Base-by-base conservation (phyloP, 139 green algal species). In the Pleodorina starrii region DNA sequence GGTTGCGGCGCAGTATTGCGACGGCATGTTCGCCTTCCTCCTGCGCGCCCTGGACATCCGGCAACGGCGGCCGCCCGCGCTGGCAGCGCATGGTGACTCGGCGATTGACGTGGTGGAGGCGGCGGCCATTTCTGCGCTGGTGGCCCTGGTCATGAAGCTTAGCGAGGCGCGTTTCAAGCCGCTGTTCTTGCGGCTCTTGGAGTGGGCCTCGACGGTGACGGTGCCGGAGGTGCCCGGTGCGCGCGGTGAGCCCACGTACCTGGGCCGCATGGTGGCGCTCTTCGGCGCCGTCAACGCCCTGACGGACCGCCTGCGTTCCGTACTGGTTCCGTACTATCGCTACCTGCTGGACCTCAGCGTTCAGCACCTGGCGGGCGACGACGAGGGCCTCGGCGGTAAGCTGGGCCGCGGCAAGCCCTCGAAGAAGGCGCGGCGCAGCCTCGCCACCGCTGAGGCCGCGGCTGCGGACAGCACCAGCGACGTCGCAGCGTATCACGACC, bases 81-180 rank as follows among this genome's bases (percentile, higher is more conserved):
- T 92, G 12, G 38, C 66, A 1, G 81, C 29, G 44, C 63, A 86
- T 35, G 78, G 87, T 32, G 82, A 74, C 29, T 43, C 36, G 1
- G 84, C 63, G 25, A 83, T 93, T 51, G 82, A 81, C 48, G 60
- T 42, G 0, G 84, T 95, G 5, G 95, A 98, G 87, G 71, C 54
- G 14, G 92, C 92, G 19, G 91, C 92, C 1, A 88, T 97, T 60
- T 29, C 16, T 0, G 92, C 93, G 14, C 89, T 99, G 57, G 91
- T 96, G 36, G 90, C 91, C 2, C 74, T 98, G 0, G 93, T 96
- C 9, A 96, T 99, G 94, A 99, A 98, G 92, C 93, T 99, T 32
- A 97, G 89, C 19, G 97, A 99, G 90, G 86, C 84, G 19, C 91
- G 88, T 35, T 99, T 99, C 94, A 98, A 97, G 91, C 97, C 97